These are phyloP conservation scores for Cutaneotrichosporon sp. DNA, from an alignment of 1,284 basidiomycete species.

Conservation along the genomic window DNA sequence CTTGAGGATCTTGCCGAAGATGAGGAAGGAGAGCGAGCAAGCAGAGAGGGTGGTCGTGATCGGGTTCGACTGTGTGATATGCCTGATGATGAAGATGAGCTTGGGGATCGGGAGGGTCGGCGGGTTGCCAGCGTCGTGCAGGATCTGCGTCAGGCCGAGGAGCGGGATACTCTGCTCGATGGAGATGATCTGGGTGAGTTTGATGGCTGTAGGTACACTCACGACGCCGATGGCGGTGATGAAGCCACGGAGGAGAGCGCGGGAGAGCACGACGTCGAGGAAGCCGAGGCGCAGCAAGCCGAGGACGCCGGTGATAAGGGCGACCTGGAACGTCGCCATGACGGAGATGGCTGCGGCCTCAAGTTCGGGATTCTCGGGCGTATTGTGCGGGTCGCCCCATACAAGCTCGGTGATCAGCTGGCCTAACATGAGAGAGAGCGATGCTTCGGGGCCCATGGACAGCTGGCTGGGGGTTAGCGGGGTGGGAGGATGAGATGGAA, in stretches of 20 bases:
- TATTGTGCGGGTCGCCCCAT: constrained; percentile 62
- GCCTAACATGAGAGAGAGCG: constrained; percentile 81
- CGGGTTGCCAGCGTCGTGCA: constrained; percentile 52
- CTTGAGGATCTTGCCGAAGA: constrained; percentile 59
- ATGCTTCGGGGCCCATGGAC: constrained; percentile 79
- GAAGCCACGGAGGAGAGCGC: constrained; percentile 80
- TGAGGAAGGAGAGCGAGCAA: constrained; percentile 62
- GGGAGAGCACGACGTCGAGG: constrained; percentile 88
- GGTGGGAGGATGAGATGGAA: too few relatives aligned
- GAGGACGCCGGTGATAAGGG: constrained; percentile 80
- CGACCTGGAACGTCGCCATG: constrained; percentile 79
- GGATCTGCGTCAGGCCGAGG: constrained; percentile 66
- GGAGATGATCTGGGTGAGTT: constrained; percentile 52
- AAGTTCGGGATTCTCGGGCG: constrained; percentile 56
- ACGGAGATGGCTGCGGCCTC: constrained; percentile 62
- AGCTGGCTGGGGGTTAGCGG: constrained; percentile 49
- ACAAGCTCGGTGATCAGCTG: constrained; percentile 73
- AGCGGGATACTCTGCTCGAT: constrained; percentile 63
- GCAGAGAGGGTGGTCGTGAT: constrained; percentile 73
- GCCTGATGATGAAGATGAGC: constrained; percentile 68
- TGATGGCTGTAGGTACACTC: constrained; percentile 15
- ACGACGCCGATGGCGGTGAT: constrained; percentile 54
- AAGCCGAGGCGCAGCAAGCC: constrained; percentile 89
- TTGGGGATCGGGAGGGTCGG: constrained; percentile 65
- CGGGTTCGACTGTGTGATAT: constrained; percentile 63